Percentiles rank a stretch among this genome's conserved stretches.
Evolutionary conservation across 2,329 filamentous ascomycete genomes (phyloP).

Genomic region (Fusarium scirpi): DNA sequence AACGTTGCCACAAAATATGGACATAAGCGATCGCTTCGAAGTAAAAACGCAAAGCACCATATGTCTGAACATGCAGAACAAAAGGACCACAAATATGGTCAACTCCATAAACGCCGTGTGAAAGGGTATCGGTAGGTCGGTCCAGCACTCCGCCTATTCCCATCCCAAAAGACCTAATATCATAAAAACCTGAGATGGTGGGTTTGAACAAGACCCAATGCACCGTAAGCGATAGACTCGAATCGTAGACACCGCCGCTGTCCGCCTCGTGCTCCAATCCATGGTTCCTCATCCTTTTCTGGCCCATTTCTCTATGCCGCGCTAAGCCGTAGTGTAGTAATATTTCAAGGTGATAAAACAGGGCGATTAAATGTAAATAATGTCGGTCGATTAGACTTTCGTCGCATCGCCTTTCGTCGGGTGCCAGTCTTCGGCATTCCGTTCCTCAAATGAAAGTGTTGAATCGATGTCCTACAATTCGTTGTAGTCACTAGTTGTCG

Average conservation of each 20-base stretch:
- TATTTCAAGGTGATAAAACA: slow-evolving; percentile 43
- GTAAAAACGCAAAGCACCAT: slow-evolving; percentile 26
- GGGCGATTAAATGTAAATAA: slow-evolving; percentile 33
- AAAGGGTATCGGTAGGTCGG: slow-evolving; percentile 49
- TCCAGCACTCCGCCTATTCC: slow-evolving; percentile 39
- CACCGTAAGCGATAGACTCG: slow-evolving; percentile 47
- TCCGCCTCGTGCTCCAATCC: slow-evolving; percentile 28
- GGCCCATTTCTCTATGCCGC: slow-evolving; percentile 48
- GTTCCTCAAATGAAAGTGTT: slow-evolving; percentile 16
- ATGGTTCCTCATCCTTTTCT: slow-evolving; percentile 43
- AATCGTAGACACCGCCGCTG: slow-evolving; percentile 49
- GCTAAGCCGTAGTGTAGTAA: slow-evolving; percentile 44
- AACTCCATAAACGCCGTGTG: slow-evolving; percentile 45
- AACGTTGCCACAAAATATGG: slow-evolving; percentile 15
- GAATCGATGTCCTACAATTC: slow-evolving; percentile 3
- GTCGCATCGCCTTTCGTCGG: slow-evolving; percentile 14
- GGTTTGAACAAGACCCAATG: slow-evolving; percentile 30
- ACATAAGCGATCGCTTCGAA: slow-evolving; percentile 43
- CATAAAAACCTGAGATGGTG: slow-evolving; percentile 36
- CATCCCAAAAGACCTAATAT: slow-evolving; percentile 38
- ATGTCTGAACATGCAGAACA: slow-evolving; percentile 30
- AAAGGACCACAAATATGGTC: slow-evolving; percentile 23
- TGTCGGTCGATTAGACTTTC: slow-evolving; percentile 16
- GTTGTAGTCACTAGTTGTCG: not conserved
- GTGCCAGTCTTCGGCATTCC: slow-evolving; percentile 3